A percentile compares a stretch with the other conserved stretches of the same genome.
Conservation (phyloP, 179 eudicot species). For the Heliamphora pulchella region DNA sequence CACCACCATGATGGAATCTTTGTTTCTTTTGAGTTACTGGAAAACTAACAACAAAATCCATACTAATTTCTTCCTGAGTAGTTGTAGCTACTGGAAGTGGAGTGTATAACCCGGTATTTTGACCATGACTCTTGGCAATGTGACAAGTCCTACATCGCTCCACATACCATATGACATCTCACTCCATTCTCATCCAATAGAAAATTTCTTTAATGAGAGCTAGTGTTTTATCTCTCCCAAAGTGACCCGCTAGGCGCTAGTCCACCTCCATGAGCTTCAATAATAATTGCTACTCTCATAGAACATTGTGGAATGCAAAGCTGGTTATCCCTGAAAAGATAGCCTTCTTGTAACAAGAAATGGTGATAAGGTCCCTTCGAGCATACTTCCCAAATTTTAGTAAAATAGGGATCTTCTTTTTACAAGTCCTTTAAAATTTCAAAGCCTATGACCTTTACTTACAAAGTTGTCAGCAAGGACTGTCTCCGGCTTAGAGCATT, state of each 20-base stretch:
- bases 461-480: neutral
- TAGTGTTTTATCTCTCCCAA: constrained; percentile 7
- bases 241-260: neutral
- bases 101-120: constrained; percentile 7
- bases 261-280: neutral
- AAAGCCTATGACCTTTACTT: neutral
- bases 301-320: constrained; percentile 12
- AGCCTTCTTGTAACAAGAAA: neutral
- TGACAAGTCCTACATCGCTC: neutral
- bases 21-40: constrained; percentile 4
- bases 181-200: neutral
- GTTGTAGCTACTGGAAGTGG: neutral
- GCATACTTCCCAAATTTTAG: neutral
- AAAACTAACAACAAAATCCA: constrained; percentile 8
- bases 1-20: constrained; percentile 4
- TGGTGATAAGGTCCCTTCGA: too few species aligned
- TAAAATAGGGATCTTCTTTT: neutral
- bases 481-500: neutral
- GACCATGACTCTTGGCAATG: neutral
- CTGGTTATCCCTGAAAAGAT: neutral
- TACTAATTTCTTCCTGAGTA: neutral
- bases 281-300: neutral
- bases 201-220: neutral
- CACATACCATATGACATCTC: neutral
- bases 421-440: neutral